Percentiles rank a stretch among this genome's conserved stretches.
phyloP scores from a whole-genome alignment of 2,329 filamentous ascomycete species.

The Exserohilum turcica region DNA sequence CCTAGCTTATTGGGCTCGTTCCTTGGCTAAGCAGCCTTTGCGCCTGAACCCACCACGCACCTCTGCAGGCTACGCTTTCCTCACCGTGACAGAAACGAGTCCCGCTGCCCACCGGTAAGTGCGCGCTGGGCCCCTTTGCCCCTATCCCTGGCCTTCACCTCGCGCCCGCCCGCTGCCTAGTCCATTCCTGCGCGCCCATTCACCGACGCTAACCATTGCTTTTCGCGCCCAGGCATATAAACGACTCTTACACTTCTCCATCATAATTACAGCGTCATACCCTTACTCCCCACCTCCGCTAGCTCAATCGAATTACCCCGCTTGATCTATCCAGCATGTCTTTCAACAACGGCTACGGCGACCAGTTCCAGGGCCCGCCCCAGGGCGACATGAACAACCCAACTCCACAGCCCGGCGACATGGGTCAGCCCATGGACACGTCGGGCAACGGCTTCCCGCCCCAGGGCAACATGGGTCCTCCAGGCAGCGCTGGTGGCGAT shows the following conservation, averaged over 20 bases:
- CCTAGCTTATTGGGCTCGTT: constrained; percentile 23
- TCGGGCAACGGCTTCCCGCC: constrained; percentile 57
- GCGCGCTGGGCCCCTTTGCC: constrained; percentile 21
- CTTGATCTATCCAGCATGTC: constrained; percentile 59
- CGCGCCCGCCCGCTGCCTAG: constrained; percentile 11
- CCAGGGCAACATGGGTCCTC: constrained; percentile 53
- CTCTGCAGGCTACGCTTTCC: constrained; percentile 20
- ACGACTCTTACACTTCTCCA: constrained; percentile 28
- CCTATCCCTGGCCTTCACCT: constrained; percentile 4
- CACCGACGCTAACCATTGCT: constrained; percentile 36
- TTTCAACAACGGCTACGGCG: constrained; percentile 66
- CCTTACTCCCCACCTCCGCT: constrained; percentile 21
- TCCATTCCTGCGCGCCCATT: constrained; percentile 19
- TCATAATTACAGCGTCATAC: constrained; percentile 41
- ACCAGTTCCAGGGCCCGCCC: constrained; percentile 65
- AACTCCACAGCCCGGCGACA: constrained; percentile 52
- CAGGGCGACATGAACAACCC: constrained; percentile 57
- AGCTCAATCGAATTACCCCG: constrained; percentile 23
- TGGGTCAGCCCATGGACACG: constrained; percentile 64
- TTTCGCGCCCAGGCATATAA: constrained; percentile 28
- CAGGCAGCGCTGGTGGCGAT: constrained; percentile 44
- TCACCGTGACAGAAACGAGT: constrained; percentile 20
- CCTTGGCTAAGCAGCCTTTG: constrained; percentile 23
- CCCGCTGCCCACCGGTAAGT: constrained; percentile 35
- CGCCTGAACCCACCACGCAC: constrained; percentile 30